A percentile compares a stretch with the other conserved stretches of the same genome.
These are phyloP conservation scores for Yamadazyma kitorensis DNA, from an alignment of 805 yeast species.

Conservation along the genomic window DNA sequence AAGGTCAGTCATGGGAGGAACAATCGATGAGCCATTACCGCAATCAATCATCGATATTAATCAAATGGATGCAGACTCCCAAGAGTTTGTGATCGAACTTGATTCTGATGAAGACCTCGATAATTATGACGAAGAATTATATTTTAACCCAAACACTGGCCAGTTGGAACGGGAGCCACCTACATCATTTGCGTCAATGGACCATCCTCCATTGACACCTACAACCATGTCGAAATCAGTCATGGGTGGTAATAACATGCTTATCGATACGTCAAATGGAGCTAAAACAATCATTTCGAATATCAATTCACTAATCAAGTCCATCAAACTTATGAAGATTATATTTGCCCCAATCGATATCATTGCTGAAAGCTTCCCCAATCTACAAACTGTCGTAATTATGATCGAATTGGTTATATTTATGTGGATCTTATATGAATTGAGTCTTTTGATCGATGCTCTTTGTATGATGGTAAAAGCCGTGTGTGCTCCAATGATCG, in stretches of 20 bases:
- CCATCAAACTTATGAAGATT: conserved; percentile 32
- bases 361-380: conserved; percentile 35
- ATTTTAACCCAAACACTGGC: conserved; percentile 30
- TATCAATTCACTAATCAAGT: conserved; percentile 31
- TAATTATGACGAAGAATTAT: conserved; percentile 22
- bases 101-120: conserved; percentile 17
- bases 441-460: conserved; percentile 41
- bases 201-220: conserved; percentile 1
- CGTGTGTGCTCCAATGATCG: conserved; percentile 46
- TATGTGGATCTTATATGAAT: conserved; percentile 41
- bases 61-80: conserved; percentile 11
- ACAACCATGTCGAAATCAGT: not conserved
- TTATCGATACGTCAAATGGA: conserved; percentile 14
- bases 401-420: conserved; percentile 36
- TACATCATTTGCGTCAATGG: conserved; percentile 17
- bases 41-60: conserved; percentile 10
- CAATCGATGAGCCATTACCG: conserved; percentile 13
- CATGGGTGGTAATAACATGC: not conserved
- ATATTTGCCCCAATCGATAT: conserved; percentile 41
- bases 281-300: conserved; percentile 27
- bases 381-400: conserved; percentile 38
- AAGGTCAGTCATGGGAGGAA: conserved; percentile 1
- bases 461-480: conserved; percentile 45
- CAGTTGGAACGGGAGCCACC: conserved; percentile 29
- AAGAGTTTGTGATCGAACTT: conserved; percentile 30